phyloP scores from a whole-genome alignment of 805 yeast species.

The Sungouiozyma ichnusensis region DNA sequence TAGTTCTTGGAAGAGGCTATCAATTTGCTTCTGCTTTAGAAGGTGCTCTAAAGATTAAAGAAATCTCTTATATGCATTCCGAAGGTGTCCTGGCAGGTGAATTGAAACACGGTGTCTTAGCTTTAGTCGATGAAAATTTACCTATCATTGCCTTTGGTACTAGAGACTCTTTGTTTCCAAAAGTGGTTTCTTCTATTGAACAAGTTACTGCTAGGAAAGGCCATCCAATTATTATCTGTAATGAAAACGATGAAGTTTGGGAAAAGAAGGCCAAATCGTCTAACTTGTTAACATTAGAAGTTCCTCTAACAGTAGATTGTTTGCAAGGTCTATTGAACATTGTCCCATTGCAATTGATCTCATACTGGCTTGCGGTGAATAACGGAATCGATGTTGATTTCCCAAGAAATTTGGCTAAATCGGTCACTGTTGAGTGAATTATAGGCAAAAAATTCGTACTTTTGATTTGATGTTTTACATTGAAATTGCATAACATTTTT shows the following conservation, averaged over 20 bases:
- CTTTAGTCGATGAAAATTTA: slow-evolving; percentile 84
- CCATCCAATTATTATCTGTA: slow-evolving; percentile 86
- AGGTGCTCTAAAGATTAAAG: slow-evolving; percentile 97
- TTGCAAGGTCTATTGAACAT: slow-evolving; percentile 93
- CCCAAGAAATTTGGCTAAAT: slow-evolving; percentile 97
- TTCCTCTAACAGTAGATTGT: slow-evolving; percentile 94
- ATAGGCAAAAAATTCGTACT: background rate
- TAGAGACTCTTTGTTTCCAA: slow-evolving; percentile 90
- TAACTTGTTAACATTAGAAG: slow-evolving; percentile 66
- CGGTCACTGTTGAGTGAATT: slow-evolving; percentile 88
- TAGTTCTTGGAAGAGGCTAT: slow-evolving; percentile 93
- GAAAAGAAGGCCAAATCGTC: slow-evolving; percentile 30
- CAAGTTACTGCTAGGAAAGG: slow-evolving; percentile 98
- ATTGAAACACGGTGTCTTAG: slow-evolving; percentile 95
- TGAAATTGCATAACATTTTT: slow-evolving; percentile 6
- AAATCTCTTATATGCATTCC: slow-evolving; percentile 96
- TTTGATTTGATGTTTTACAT: background rate
- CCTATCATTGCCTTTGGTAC: slow-evolving; percentile 97
- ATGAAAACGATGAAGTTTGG: slow-evolving; percentile 63
- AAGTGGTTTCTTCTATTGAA: slow-evolving; percentile 88
- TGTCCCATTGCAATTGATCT: slow-evolving; percentile 88
- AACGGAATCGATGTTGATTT: slow-evolving; percentile 96
- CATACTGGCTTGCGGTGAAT: slow-evolving; percentile 92
- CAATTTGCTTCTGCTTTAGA: slow-evolving; percentile 96
- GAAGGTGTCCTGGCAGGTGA: slow-evolving; percentile 99